Evolutionary conservation across 768 basidiomycete genomes (phyloP), one percentile per base, ranked within the genome.

Genomic region (Hydnomerulius pinastri): DNA sequence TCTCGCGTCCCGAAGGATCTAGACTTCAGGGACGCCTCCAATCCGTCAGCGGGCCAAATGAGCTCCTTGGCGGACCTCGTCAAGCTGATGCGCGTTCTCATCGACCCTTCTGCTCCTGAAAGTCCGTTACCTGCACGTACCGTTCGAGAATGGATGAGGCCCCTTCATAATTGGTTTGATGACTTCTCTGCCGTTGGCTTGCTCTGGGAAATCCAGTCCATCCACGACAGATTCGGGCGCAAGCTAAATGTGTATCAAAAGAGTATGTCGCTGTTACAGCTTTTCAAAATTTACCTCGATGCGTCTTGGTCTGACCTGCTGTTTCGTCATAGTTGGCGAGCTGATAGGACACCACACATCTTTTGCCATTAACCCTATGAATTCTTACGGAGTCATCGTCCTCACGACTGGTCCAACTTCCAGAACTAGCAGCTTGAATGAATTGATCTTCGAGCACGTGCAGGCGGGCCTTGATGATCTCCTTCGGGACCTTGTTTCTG

Each of bases 21-120:
- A 11, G 66, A 70, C 43, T 70, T 79, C 49, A 50, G 61, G 15
- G 74, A 75, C 42, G 59, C 69, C 0, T 60, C 60, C 52, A 77
- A 79, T 49, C 68, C 79, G 3, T 58, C 75, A 2, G 80, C 74
- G 2, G 80, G 79, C 2, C 80, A 83, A 53, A 78, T 77, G 56
- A 71, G 73, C 51, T 80, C 79, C 0, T 64, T 82, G 10, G 57
- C 71, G 1, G 82, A 82, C 55, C 63, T 78, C 7, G 60, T 62
- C 13, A 73, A 58, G 6, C 43, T 78, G 39, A 77, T 77, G 69
- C 72, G 73, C 46, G 70, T 72, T 4, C 56, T 82, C 38, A 66
- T 82, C 23, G 69, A 79, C 32, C 77, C 80, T 10, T 56, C 28
- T 25, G 62, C 48, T 17, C 59, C 59, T 17, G 68, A 69, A 21